These are phyloP conservation scores for Lachancea fermentati DNA, from an alignment of 805 yeast genomes.

Conservation along the genomic window DNA sequence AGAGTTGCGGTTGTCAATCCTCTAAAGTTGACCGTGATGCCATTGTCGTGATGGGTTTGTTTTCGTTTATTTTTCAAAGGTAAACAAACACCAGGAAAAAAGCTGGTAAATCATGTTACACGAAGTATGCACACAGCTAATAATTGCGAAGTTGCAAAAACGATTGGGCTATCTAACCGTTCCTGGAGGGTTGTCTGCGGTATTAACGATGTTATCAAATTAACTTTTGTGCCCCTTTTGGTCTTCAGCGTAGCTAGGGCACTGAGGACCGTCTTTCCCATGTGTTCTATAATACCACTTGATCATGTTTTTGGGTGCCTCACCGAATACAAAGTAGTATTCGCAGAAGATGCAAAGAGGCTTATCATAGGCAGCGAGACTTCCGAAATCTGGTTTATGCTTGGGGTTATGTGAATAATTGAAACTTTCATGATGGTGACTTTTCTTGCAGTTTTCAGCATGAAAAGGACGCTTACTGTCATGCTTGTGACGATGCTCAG, in stretches of 20 bases:
- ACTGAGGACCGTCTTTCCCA: slow-evolving; percentile 15
- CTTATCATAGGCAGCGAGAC: slow-evolving; percentile 5
- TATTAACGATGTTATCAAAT: too few relatives aligned
- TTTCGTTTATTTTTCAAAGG: slow-evolving; percentile 5
- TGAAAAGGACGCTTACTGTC: neutral
- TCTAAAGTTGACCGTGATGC: neutral
- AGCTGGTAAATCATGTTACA: neutral
- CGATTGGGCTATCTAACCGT: too few relatives aligned
- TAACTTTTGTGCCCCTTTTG: neutral
- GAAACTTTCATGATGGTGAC: neutral
- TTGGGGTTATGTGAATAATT: slow-evolving; percentile 5
- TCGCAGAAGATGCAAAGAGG: slow-evolving; percentile 45
- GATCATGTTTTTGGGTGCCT: slow-evolving; percentile 45
- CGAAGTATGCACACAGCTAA: too few relatives aligned
- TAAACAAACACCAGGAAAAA: slow-evolving; percentile 1
- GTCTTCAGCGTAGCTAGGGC: neutral
- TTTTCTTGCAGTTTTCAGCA: neutral
- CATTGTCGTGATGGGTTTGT: neutral
- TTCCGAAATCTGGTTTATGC: slow-evolving; percentile 4
- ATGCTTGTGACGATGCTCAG: too few relatives aligned
- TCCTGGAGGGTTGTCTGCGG: too few relatives aligned
- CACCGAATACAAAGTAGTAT: slow-evolving; percentile 46
- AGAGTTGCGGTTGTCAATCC: too few relatives aligned
- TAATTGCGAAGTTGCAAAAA: too few relatives aligned
- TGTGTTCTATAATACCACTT: slow-evolving; percentile 40